Evolutionary conservation across 495 filamentous ascomycete species (phyloP), one percentile per base, ranked within the genome.

Genomic region (Daldinia caldariorum): DNA sequence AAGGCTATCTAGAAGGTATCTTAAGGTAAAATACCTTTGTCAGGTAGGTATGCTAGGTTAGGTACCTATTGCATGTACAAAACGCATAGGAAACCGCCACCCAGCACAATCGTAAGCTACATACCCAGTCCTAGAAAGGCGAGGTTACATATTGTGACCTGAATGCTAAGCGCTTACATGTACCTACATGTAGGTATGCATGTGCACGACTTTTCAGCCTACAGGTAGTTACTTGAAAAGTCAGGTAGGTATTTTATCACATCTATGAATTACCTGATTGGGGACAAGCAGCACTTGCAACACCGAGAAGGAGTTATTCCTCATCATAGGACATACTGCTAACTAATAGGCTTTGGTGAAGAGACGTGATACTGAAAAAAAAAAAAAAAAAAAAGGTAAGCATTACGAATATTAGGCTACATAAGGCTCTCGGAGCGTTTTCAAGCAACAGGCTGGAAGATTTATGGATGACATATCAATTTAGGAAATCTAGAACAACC

Each of bases 341-440:
- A 20, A 47, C 26, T 47, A 47, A 47, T 18, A 22, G 18, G 20
- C 43, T 5, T 47, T 4, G 5, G 22, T 4, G 10, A 8, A 47
- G 43, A 47, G 43, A 47, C 10, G 43, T 8, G 9, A 0, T 47
- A 22, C 9, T 9, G 12, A 2, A 47, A 20, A 20, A 3, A 22
- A 22, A 47, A 6, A 8, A 22, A 22, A 2, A 47, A 20, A 20
- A 3, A 22, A 22, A 47, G 7, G 18, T 47, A 47, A 47, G 43
- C 43, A 47, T 20, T 47, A 47, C 43, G 43, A 47, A 47, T 22
- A 47, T 47, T 47, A 22, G 43, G 43, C 43, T 47, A 47, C 43
- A 47, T 18, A 10, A 20, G 43, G 43, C 43, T 47, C 22, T 47
- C 43, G 10, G 20, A 47, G 20, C 43, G 20, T 47, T 18, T 8